phyloP scores from a whole-genome alignment of 23 red algal genomes.

The Gracilaria caudata region DNA sequence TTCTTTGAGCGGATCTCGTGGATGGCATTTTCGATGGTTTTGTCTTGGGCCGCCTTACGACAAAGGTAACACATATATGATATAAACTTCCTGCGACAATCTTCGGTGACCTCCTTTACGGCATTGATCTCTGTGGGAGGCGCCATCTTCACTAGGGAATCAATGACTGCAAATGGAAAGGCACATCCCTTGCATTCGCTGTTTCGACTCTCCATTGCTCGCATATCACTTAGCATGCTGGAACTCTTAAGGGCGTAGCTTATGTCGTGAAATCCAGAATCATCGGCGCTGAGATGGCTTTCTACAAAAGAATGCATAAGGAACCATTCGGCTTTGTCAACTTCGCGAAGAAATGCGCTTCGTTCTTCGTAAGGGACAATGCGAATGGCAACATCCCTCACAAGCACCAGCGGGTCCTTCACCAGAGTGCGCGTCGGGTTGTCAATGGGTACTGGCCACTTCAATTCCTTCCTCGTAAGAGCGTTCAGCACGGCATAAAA shows the following conservation, averaged over 20 bases:
- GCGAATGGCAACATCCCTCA: slow-evolving; percentile 39
- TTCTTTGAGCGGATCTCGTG: slow-evolving; percentile 37
- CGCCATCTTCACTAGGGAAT: not conserved
- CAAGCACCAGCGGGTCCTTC: slow-evolving; percentile 40
- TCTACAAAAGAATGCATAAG: slow-evolving; percentile 52
- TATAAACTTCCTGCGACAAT: slow-evolving; percentile 24
- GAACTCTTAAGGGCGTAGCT: slow-evolving; percentile 20
- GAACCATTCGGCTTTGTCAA: slow-evolving; percentile 58
- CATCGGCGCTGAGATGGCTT: slow-evolving; percentile 42
- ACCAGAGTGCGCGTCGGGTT: slow-evolving; percentile 40
- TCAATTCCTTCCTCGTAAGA: slow-evolving; percentile 38
- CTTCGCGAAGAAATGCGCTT: slow-evolving; percentile 18
- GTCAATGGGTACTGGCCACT: slow-evolving; percentile 30
- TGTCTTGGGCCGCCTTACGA: slow-evolving; percentile 36
- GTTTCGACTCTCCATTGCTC: not conserved
- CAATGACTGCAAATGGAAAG: slow-evolving; percentile 38
- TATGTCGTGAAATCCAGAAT: slow-evolving; percentile 38
- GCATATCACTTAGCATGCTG: not conserved
- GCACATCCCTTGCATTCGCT: slow-evolving; percentile 42
- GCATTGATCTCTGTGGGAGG: not conserved
- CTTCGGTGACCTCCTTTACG: slow-evolving; percentile 30
- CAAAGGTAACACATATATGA: slow-evolving; percentile 38
- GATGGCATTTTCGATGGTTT: slow-evolving; percentile 22
- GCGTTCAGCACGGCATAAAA: slow-evolving; percentile 50
- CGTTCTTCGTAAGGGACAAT: slow-evolving; percentile 37